These are phyloP conservation scores for Penicillium sp. DNA, from an alignment of 2,329 filamentous ascomycete genomes.

Conservation along the genomic window DNA sequence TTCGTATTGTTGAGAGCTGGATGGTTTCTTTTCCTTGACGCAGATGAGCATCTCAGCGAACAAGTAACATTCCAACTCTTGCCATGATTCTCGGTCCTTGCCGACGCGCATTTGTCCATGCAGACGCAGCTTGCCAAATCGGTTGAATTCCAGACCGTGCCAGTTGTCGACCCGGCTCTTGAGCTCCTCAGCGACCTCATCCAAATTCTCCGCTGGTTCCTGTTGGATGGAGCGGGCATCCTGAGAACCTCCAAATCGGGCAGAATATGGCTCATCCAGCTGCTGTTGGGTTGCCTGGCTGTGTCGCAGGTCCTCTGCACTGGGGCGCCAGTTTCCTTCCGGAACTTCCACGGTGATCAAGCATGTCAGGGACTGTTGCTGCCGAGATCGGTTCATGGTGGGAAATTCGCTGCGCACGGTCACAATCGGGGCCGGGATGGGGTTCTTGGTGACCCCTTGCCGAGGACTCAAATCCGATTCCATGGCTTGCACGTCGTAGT, in stretches of 20 bases:
- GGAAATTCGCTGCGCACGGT: constrained; percentile 96
- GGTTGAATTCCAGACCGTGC: constrained; percentile 91
- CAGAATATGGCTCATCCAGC: constrained; percentile 56
- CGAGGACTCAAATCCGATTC: constrained; percentile 78
- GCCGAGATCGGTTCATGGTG: constrained; percentile 84
- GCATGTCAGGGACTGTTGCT: constrained; percentile 93
- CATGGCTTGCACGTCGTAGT: constrained; percentile 96
- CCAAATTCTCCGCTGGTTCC: constrained; percentile 73
- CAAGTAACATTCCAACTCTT: constrained; percentile 94
- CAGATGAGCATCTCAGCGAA: constrained; percentile 99
- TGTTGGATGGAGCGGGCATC: constrained; percentile 66
- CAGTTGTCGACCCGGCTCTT: constrained; percentile 93
- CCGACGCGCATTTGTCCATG: constrained; percentile 90
- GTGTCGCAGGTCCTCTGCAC: constrained; percentile 72
- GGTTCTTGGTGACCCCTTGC: constrained; percentile 69
- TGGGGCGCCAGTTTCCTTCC: constrained; percentile 85
- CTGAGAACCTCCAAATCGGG: constrained; percentile 42
- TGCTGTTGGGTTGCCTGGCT: constrained; percentile 53
- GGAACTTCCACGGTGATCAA: constrained; percentile 91
- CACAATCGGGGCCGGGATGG: constrained; percentile 87
- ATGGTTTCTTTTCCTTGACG: constrained; percentile 89
- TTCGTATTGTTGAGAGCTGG: constrained; percentile 62
- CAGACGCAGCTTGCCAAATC: constrained; percentile 87
- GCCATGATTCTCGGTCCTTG: constrained; percentile 95
- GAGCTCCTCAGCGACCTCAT: constrained; percentile 83